Conservation (phyloP, 2,329 filamentous ascomycete species). For the Bipolaris oryzae region DNA sequence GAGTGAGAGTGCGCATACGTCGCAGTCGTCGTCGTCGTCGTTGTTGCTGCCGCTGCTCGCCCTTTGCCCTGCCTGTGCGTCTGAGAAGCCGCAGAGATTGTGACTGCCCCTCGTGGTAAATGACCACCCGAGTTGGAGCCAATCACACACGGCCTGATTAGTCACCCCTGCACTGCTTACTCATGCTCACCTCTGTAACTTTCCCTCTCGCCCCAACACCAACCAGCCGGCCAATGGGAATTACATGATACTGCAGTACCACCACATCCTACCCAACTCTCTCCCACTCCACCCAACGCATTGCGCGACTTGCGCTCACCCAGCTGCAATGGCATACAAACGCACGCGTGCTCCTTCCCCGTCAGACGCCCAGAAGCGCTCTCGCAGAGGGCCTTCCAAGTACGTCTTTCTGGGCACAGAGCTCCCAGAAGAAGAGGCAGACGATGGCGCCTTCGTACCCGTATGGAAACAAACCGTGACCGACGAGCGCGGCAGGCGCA, state of each 20-base stretch:
- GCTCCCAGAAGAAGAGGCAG: constrained; percentile 75
- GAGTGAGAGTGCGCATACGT: too few relatives aligned
- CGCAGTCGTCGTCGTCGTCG: too few relatives aligned
- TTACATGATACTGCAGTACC: not conserved
- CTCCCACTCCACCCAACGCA: not conserved
- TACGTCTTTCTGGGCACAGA: constrained; percentile 68
- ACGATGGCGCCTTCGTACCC: constrained; percentile 91
- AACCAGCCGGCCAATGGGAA: not conserved
- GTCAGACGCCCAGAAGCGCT: constrained; percentile 69
- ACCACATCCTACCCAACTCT: not conserved
- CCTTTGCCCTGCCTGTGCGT: not conserved
- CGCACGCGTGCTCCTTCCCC: constrained; percentile 40
- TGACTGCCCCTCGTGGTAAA: not conserved
- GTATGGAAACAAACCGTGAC: constrained; percentile 99
- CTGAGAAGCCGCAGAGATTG: not conserved
- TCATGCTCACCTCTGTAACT: constrained; percentile 6
- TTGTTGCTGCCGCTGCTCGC: not conserved
- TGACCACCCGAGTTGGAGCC: not conserved
- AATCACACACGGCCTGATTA: constrained; percentile 8
- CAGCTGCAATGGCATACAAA: constrained; percentile 44
- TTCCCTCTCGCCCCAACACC: not conserved
- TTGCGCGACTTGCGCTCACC: not conserved
- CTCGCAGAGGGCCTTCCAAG: constrained; percentile 62
- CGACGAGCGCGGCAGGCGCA: constrained; percentile 87
- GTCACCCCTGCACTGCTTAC: constrained; percentile 6